These are phyloP conservation scores for Daldinia grandis DNA, from an alignment of 495 filamentous ascomycete species.

Conservation along the genomic window DNA sequence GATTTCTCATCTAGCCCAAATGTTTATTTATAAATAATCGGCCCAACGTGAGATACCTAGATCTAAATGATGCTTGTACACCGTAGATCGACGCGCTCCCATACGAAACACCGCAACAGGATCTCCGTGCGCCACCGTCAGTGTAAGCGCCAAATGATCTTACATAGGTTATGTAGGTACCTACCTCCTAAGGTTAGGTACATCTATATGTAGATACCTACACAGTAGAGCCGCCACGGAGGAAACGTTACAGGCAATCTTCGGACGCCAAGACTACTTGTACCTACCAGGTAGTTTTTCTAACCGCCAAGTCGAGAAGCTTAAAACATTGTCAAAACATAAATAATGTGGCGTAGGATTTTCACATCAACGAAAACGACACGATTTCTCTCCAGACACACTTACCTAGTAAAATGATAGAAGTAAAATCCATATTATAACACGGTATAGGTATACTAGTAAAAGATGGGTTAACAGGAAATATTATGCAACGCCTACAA, in stretches of 20 bases:
- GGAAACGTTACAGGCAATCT: background rate
- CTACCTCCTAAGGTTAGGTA: too few species aligned
- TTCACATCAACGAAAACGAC: background rate
- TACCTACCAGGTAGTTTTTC: too few species aligned
- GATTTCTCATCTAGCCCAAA: background rate
- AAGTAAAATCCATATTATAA: constrained; percentile 14
- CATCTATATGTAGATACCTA: too few species aligned
- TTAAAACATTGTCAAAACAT: background rate
- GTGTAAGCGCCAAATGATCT: background rate
- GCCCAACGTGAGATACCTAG: too few species aligned
- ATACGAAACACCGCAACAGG: too few species aligned
- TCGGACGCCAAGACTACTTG: background rate
- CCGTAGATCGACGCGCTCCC: background rate
- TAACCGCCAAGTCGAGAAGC: background rate
- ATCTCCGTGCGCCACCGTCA: background rate
- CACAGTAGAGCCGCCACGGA: background rate
- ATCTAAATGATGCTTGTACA: background rate
- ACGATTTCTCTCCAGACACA: background rate
- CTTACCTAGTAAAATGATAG: background rate
- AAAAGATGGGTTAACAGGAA: background rate
- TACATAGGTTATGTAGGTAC: too few species aligned
- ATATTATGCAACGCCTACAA: constrained; percentile 6
- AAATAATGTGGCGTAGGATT: too few species aligned
- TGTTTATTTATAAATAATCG: background rate
- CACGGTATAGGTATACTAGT: constrained; percentile 5